Conservation (phyloP, 2,329 filamentous ascomycete species). For the Trichoderma sp. region DNA sequence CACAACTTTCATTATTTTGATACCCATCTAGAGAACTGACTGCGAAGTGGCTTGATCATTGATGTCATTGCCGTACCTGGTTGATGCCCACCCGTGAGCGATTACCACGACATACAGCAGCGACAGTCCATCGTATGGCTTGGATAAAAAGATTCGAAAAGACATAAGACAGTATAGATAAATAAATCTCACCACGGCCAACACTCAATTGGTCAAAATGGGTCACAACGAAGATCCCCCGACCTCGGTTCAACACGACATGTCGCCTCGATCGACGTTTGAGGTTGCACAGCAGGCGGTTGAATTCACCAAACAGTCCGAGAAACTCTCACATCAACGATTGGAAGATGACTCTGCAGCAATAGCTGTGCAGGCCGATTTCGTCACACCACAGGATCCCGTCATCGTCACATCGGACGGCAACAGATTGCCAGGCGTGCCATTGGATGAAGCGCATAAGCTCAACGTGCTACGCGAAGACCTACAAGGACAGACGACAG, state of each 20-base stretch:
- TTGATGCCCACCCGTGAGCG: background rate
- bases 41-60: background rate
- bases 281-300: constrained; percentile 46
- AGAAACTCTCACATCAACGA: constrained; percentile 52
- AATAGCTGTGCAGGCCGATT: constrained; percentile 63
- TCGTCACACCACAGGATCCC: constrained; percentile 69
- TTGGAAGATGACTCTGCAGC: constrained; percentile 32
- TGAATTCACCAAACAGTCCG: constrained; percentile 63
- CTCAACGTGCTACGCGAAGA: constrained; percentile 65
- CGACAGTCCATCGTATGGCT: background rate
- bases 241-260: background rate
- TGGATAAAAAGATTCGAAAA: background rate
- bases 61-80: background rate
- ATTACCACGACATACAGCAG: background rate
- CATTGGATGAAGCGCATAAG: constrained; percentile 68
- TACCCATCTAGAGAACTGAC: background rate
- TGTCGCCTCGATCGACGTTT: constrained; percentile 24
- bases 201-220: background rate
- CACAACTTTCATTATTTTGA: background rate
- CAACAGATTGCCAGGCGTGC: constrained; percentile 66
- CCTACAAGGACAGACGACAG: constrained; percentile 36
- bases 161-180: background rate
- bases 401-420: constrained; percentile 70
- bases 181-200: background rate
- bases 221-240: background rate